Evolutionary conservation across 139 green algal genomes (phyloP).

Genomic region (Chlorella sp.): DNA sequence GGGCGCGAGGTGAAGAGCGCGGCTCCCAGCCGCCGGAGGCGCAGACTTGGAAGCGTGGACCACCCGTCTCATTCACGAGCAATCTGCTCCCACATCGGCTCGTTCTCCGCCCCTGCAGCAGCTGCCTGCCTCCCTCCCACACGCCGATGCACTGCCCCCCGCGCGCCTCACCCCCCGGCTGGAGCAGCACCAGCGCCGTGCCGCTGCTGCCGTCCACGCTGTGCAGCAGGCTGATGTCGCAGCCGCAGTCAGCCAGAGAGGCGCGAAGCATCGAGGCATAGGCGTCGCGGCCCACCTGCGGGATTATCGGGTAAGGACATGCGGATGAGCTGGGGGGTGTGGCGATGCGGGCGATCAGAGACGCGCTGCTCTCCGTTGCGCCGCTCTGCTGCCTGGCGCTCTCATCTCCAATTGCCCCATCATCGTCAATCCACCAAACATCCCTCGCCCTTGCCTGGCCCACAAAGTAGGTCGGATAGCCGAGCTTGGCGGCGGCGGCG

Average conservation of each 20-base stretch:
- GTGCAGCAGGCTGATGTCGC: slow-evolving; percentile 55
- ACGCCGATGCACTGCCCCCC: too few species aligned
- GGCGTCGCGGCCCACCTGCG: slow-evolving; percentile 72
- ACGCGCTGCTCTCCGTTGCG: neutral
- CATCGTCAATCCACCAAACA: neutral
- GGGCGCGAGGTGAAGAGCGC: too few species aligned
- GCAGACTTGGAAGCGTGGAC: too few species aligned
- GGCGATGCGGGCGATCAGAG: neutral
- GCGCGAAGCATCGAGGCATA: slow-evolving; percentile 64
- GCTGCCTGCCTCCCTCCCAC: too few species aligned
- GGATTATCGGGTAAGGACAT: neutral
- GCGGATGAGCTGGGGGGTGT: neutral
- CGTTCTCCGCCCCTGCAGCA: too few species aligned
- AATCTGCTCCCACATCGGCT: too few species aligned
- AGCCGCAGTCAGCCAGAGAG: slow-evolving; percentile 52
- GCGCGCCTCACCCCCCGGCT: slow-evolving; percentile 63
- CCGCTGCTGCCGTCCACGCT: slow-evolving; percentile 62
- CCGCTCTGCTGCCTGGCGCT: neutral
- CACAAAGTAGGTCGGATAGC: slow-evolving; percentile 76
- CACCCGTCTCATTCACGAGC: too few species aligned
- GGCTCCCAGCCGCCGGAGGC: too few species aligned
- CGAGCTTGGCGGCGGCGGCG: slow-evolving; percentile 75
- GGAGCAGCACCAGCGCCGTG: slow-evolving; percentile 83
- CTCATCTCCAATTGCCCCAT: neutral
- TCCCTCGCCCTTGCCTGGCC: slow-evolving; percentile 51